Conservation (phyloP, 768 basidiomycete genomes). For the Auricularia cornea region DNA sequence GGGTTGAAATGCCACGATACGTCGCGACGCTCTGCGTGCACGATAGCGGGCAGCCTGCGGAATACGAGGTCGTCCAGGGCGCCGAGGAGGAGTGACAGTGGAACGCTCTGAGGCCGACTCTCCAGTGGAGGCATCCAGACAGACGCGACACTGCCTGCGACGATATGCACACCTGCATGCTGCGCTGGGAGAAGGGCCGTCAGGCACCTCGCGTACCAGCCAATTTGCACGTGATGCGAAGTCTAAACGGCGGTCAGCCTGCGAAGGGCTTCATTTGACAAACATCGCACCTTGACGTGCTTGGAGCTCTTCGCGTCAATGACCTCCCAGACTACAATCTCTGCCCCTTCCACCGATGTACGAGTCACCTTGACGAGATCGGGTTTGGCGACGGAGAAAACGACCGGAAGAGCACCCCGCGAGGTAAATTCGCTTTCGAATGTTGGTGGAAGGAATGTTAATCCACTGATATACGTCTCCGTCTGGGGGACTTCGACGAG, state of each 20-base stretch:
- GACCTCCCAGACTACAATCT: constrained; percentile 33
- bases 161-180: constrained; percentile 19
- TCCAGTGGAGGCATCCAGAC: constrained; percentile 41
- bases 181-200: constrained; percentile 26
- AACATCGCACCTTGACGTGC: constrained; percentile 34
- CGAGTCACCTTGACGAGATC: constrained; percentile 40
- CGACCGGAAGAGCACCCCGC: constrained; percentile 25
- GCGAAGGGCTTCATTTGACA: neutral
- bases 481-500: constrained; percentile 30
- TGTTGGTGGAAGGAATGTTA: constrained; percentile 36
- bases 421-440: constrained; percentile 28
- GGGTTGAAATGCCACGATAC: constrained; percentile 45
- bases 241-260: constrained; percentile 23
- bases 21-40: constrained; percentile 25
- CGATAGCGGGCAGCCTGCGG: constrained; percentile 32
- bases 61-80: constrained; percentile 39
- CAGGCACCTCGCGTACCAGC: constrained; percentile 42
- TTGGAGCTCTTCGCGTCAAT: constrained; percentile 45
- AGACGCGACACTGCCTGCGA: constrained; percentile 28
- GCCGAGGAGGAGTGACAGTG: constrained; percentile 30
- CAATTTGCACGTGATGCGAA: constrained; percentile 44
- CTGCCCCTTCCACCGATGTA: neutral
- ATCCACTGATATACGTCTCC: constrained; percentile 36
- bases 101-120: constrained; percentile 31
- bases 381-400: constrained; percentile 40